A percentile compares a stretch with the other conserved stretches of the same genome.
phyloP scores from a whole-genome alignment of 2,329 filamentous ascomycete genomes.

The Thelonectria blattea region DNA sequence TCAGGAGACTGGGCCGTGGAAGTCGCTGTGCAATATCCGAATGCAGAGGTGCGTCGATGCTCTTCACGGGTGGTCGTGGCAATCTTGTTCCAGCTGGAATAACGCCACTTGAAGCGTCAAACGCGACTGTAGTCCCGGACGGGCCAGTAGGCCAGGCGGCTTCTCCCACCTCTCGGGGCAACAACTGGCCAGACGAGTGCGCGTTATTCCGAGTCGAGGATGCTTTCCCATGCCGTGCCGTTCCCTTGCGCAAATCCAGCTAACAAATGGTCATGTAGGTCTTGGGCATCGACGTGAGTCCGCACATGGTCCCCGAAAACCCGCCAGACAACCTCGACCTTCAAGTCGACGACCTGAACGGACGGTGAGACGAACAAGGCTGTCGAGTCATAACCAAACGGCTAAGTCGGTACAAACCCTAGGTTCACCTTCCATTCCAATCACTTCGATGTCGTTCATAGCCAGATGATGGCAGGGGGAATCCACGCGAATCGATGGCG shows the following conservation, averaged over 20 bases:
- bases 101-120: background rate
- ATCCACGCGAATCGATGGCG: conserved; percentile 77
- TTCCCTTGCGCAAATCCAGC: background rate
- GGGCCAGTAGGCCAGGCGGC: background rate
- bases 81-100: background rate
- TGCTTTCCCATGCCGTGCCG: background rate
- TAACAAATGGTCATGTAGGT: conserved; percentile 56
- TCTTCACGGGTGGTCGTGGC: background rate
- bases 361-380: conserved; percentile 50
- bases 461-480: conserved; percentile 72
- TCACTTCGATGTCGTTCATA: conserved; percentile 85
- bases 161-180: background rate
- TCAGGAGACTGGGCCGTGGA: conserved; percentile 74
- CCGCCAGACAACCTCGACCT: conserved; percentile 70
- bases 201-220: background rate
- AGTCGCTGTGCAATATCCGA: conserved; percentile 67
- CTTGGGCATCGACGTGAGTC: conserved; percentile 73
- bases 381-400: background rate
- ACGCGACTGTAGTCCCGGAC: background rate
- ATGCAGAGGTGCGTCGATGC: conserved; percentile 62
- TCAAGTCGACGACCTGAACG: conserved; percentile 76
- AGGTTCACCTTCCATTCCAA: conserved; percentile 72
- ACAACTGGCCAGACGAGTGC: background rate
- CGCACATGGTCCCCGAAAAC: conserved; percentile 70
- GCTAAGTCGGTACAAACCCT: conserved; percentile 14